These are phyloP conservation scores for Aureobasidium sp. DNA, from an alignment of 2,329 filamentous ascomycete genomes.

Conservation along the genomic window DNA sequence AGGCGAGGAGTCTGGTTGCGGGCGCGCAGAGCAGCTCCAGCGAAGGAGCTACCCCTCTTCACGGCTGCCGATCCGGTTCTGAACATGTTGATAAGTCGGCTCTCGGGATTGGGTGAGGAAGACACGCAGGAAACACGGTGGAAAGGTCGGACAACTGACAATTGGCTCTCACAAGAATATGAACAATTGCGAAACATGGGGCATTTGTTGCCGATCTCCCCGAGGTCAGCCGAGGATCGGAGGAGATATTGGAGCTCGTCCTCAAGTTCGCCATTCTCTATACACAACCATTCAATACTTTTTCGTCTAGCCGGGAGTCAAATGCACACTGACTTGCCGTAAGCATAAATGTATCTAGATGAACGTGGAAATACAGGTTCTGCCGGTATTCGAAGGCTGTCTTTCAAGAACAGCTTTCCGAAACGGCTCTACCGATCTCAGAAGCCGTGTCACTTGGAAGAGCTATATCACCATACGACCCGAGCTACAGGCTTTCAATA, in stretches of 20 bases:
- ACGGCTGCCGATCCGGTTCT: constrained; percentile 7
- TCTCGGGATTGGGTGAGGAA: neutral
- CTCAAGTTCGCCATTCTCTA: neutral
- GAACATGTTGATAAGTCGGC: constrained; percentile 9
- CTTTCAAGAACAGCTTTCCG: neutral
- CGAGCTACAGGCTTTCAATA: neutral
- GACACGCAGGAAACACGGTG: neutral
- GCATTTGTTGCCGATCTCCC: constrained; percentile 4
- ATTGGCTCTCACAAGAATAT: neutral
- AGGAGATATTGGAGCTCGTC: neutral
- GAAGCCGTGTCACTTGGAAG: neutral
- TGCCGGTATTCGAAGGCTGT: neutral
- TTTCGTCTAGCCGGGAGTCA: neutral
- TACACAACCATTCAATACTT: neutral
- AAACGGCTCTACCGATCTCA: neutral
- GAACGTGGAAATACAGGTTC: no score
- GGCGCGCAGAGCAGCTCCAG: neutral
- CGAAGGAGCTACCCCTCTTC: constrained; percentile 13
- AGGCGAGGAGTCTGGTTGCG: constrained; percentile 4
- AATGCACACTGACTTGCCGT: neutral
- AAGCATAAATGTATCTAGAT: neutral
- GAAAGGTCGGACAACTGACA: neutral
- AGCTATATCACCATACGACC: neutral
- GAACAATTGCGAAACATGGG: constrained; percentile 2
- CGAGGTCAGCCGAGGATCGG: constrained; percentile 8